Conservation (phyloP, 2,329 filamentous ascomycete genomes). For the Rutstroemia sp. region DNA sequence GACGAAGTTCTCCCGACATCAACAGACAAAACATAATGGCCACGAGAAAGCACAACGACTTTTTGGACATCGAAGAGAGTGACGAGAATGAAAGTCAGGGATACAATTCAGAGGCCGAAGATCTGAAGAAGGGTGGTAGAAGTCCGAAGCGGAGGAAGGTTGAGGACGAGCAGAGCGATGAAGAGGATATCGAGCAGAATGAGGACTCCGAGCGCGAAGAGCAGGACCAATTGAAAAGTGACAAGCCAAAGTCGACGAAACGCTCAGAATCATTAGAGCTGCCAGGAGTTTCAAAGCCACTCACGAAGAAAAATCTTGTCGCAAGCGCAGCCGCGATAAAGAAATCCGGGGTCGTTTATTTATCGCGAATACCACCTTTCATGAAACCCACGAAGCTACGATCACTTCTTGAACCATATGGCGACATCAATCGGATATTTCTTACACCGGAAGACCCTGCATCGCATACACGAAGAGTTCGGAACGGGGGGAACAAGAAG, state of each 20-base stretch:
- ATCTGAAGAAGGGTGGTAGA: conserved; percentile 58
- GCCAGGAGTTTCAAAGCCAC: conserved; percentile 43
- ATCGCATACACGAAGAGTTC: conserved; percentile 58
- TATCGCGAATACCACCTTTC: conserved; percentile 78
- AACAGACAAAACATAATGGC: conserved; percentile 42
- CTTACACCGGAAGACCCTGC: conserved; percentile 67
- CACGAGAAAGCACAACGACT: conserved; percentile 64
- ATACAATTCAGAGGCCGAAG: conserved; percentile 59
- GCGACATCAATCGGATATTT: conserved; percentile 70
- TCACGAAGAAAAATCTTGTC: conserved; percentile 62
- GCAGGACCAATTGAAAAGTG: conserved; percentile 13
- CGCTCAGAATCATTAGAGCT: conserved; percentile 31
- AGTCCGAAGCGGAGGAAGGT: conserved; percentile 55
- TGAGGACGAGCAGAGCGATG: conserved; percentile 34
- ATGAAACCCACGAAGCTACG: conserved; percentile 79
- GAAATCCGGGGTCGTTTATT: conserved; percentile 74
- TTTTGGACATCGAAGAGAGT: conserved; percentile 54
- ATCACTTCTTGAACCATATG: conserved; percentile 67
- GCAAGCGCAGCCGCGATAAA: conserved; percentile 56
- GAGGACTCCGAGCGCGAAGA: conserved; percentile 23
- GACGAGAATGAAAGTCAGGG: conserved; percentile 46
- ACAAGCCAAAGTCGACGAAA: conserved; percentile 16
- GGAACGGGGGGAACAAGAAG: conserved; percentile 75
- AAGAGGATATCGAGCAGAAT: conserved; percentile 27
- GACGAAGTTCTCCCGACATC: not conserved